phyloP scores from a whole-genome alignment of 148 eudicot genomes.

The Vaccinium myrtillus region DNA sequence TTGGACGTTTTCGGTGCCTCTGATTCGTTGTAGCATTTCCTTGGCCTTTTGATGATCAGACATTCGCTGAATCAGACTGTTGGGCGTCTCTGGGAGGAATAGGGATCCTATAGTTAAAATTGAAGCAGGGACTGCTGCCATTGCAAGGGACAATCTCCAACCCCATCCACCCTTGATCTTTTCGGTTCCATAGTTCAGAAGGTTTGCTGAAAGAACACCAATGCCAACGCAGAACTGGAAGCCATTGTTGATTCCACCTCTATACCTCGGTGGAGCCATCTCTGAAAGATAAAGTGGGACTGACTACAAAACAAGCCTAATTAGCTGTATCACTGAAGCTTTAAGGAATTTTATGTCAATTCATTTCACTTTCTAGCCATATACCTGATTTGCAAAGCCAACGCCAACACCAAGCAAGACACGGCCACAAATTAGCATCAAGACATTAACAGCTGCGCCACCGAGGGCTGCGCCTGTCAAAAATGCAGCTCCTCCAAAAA shows the following conservation, averaged over 20 bases:
- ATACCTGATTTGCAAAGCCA: constrained; percentile 53
- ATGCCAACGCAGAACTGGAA: constrained; percentile 17
- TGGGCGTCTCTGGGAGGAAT: constrained; percentile 45
- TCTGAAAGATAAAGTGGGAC: constrained; percentile 34
- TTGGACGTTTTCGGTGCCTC: constrained; percentile 40
- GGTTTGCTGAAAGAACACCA: constrained; percentile 32
- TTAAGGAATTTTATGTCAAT: neutral
- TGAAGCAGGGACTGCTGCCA: constrained; percentile 30
- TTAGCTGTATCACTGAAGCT: neutral
- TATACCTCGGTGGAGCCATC: constrained; percentile 38
- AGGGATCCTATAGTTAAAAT: constrained; percentile 31
- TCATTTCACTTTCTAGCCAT: neutral
- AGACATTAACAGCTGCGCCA: constrained; percentile 34
- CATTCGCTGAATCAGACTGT: constrained; percentile 39
- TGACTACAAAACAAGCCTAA: neutral
- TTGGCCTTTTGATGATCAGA: constrained; percentile 27
- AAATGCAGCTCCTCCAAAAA: constrained; percentile 37
- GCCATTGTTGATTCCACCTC: constrained; percentile 28
- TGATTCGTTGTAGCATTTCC: constrained; percentile 27
- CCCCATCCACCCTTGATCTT: constrained; percentile 44
- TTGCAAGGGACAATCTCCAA: constrained; percentile 23
- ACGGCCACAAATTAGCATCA: constrained; percentile 47
- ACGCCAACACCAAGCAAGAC: constrained; percentile 49
- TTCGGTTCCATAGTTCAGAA: constrained; percentile 37
- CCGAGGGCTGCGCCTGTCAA: constrained; percentile 35